phyloP scores from a whole-genome alignment of 2,329 filamentous ascomycete species.

The Claviceps pusilla region DNA sequence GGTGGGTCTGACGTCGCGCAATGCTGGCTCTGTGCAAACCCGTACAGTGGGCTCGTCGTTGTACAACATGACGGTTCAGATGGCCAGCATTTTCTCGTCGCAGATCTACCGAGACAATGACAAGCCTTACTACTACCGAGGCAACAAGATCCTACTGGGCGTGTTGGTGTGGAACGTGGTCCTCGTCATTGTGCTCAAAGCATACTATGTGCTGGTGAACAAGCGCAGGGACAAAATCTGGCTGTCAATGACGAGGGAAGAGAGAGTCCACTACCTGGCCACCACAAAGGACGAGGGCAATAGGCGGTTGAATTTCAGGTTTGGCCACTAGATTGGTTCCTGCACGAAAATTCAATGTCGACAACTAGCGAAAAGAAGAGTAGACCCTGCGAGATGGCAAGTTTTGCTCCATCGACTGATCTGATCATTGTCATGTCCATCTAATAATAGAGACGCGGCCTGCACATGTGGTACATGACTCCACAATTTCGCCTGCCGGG shows the following conservation, averaged over 20 bases:
- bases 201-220: conserved; percentile 38
- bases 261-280: conserved; percentile 17
- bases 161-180: conserved; percentile 33
- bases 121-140: conserved; percentile 20
- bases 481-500: no score
- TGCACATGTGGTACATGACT: no score
- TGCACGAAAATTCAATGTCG: no score
- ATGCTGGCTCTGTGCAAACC: conserved; percentile 42
- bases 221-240: conserved; percentile 27
- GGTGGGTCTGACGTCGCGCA: conserved; percentile 42
- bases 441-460: no score
- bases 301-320: conserved; percentile 28
- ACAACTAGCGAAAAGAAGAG: no score
- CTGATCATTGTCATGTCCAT: no score
- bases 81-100: conserved; percentile 15
- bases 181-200: conserved; percentile 32
- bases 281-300: conserved; percentile 29
- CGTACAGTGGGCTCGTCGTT: conserved; percentile 41
- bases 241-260: conserved; percentile 29
- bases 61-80: conserved; percentile 34
- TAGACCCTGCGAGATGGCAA: no score
- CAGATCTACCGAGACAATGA: conserved; percentile 27
- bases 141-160: conserved; percentile 35
- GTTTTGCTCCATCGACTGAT: no score
- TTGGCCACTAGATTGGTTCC: conserved; percentile 16